These are phyloP conservation scores for Hypoxylon sp. DNA, from an alignment of 2,329 filamentous ascomycete species.

Conservation along the genomic window DNA sequence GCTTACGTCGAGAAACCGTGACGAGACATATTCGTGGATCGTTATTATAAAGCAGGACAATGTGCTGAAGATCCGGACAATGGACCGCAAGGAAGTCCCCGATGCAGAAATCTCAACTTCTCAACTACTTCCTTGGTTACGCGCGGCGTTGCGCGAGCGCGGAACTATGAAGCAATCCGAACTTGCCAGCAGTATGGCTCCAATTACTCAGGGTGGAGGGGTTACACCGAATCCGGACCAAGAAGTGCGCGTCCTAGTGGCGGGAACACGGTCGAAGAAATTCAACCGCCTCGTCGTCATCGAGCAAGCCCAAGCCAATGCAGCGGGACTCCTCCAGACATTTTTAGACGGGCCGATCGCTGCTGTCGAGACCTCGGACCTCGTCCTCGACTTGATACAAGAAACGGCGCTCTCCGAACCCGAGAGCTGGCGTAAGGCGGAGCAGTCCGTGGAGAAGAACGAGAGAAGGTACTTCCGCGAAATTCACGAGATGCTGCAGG, in stretches of 20 bases:
- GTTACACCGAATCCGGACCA: conserved; percentile 66
- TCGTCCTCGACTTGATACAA: conserved; percentile 82
- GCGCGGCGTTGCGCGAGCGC: conserved; percentile 84
- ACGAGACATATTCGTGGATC: conserved; percentile 87
- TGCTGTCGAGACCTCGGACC: conserved; percentile 89
- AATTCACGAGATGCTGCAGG: conserved; percentile 81
- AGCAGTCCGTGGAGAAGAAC: conserved; percentile 81
- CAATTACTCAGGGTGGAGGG: conserved; percentile 44
- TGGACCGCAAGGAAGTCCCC: conserved; percentile 79
- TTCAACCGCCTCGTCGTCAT: conserved; percentile 89
- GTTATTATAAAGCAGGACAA: conserved; percentile 86
- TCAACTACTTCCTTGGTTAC: conserved; percentile 85
- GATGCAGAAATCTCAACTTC: conserved; percentile 82
- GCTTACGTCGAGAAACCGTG: conserved; percentile 80
- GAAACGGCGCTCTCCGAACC: conserved; percentile 82
- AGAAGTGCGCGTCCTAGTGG: conserved; percentile 87
- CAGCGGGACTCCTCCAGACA: conserved; percentile 75
- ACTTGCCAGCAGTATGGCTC: conserved; percentile 20
- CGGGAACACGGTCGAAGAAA: conserved; percentile 90
- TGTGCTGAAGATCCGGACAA: conserved; percentile 83
- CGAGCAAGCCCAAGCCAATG: conserved; percentile 77
- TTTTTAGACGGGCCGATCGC: conserved; percentile 85
- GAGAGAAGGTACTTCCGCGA: conserved; percentile 88
- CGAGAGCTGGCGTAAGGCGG: conserved; percentile 86
- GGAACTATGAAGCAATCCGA: conserved; percentile 63